These are phyloP conservation scores for Sporothrix pallida DNA, from an alignment of 2,329 filamentous ascomycete species.

Conservation along the genomic window DNA sequence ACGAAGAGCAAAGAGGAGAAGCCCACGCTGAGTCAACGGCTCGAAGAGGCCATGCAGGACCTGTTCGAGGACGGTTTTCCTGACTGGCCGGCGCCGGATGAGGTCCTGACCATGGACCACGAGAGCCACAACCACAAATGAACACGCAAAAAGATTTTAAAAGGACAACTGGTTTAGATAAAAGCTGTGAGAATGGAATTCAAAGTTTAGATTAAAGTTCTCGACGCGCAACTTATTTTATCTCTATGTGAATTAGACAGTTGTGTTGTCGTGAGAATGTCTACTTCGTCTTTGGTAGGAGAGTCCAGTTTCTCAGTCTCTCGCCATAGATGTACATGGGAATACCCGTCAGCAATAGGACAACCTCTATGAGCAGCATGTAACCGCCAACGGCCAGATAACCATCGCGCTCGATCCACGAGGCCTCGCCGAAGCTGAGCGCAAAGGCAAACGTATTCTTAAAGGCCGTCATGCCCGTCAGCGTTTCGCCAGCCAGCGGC, in stretches of 20 bases:
- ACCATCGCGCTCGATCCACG: constrained; percentile 7
- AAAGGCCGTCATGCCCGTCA: constrained; percentile 10
- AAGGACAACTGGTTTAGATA: not conserved
- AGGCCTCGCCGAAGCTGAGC: constrained; percentile 20
- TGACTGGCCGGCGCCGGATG: constrained; percentile 36
- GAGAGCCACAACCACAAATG: constrained; percentile 24
- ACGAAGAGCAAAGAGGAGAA: not conserved
- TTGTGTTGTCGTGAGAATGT: no score
- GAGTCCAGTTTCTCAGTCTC: constrained; percentile 16
- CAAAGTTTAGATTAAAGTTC: no score
- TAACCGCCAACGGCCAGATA: constrained; percentile 39
- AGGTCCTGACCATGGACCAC: constrained; percentile 30
- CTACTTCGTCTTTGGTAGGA: not conserved
- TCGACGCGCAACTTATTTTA: no score
- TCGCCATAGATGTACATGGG: constrained; percentile 7
- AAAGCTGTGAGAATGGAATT: no score
- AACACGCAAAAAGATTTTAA: not conserved
- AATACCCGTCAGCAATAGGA: not conserved
- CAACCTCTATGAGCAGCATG: constrained; percentile 10
- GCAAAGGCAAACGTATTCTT: constrained; percentile 21
- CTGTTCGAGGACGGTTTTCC: constrained; percentile 38
- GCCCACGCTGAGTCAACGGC: not conserved
- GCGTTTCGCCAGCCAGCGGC: constrained; percentile 14
- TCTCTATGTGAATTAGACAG: no score
- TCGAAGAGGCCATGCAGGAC: constrained; percentile 26